Percentiles rank a stretch among this genome's conserved stretches.
phyloP scores from a whole-genome alignment of 2,329 filamentous ascomycete genomes.

The Incumbomyces lentus region DNA sequence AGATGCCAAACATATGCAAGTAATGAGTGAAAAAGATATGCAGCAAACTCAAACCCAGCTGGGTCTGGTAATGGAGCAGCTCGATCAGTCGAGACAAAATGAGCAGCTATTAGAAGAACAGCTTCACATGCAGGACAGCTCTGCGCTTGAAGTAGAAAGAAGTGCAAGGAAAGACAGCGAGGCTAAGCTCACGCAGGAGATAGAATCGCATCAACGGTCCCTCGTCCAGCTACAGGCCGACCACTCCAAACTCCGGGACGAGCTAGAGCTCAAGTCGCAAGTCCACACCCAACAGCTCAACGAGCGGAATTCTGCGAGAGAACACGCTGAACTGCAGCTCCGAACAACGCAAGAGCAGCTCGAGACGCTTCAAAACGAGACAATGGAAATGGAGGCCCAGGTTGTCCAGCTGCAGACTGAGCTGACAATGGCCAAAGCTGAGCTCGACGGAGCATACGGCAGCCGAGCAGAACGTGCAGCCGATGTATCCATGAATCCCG shows the following conservation, averaged over 20 bases:
- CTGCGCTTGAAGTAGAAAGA: conserved; percentile 17
- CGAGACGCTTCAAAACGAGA: conserved; percentile 37
- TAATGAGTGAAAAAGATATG: conserved; percentile 38
- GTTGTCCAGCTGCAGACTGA: conserved; percentile 60
- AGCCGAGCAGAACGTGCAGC: conserved; percentile 57
- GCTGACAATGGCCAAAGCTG: conserved; percentile 79
- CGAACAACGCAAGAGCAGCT: conserved; percentile 22
- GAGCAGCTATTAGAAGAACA: conserved; percentile 26
- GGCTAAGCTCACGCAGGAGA: conserved; percentile 11
- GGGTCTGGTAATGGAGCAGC: conserved; percentile 31
- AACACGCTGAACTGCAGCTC: conserved; percentile 19
- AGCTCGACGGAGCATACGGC: conserved; percentile 91
- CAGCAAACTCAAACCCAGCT: conserved; percentile 32
- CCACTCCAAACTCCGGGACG: conserved; percentile 13
- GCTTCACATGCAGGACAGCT: conserved; percentile 23
- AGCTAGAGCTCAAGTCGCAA: conserved; percentile 14
- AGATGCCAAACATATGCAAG: conserved; percentile 56
- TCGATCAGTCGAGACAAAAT: conserved; percentile 32
- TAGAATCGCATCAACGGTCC: conserved; percentile 22
- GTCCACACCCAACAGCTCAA: conserved; percentile 7
- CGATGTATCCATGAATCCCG: conserved; percentile 49
- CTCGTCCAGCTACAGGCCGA: conserved; percentile 22
- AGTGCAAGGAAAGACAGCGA: conserved; percentile 14
- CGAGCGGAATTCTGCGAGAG: conserved; percentile 9
- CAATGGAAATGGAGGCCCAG: conserved; percentile 49